A percentile compares a stretch with the other conserved stretches of the same genome.
Evolutionary conservation across 495 filamentous ascomycete species (phyloP).

Genomic region (Recurvomyces mirabilis): DNA sequence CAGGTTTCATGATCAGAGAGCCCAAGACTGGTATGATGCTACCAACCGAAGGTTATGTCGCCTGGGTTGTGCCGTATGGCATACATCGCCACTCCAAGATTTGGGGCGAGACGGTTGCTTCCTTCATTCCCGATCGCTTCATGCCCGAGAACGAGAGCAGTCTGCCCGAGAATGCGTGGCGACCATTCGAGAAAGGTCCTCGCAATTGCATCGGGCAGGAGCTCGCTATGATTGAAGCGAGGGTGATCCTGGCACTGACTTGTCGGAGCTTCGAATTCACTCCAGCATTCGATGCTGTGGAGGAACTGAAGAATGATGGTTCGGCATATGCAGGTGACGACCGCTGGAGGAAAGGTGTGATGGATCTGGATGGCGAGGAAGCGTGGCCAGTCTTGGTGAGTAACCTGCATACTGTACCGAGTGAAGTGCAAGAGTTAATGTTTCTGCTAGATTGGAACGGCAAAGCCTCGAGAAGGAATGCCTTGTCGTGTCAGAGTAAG

Average conservation of each 20-base stretch:
- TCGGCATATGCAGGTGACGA: no score
- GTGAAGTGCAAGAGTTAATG: no score
- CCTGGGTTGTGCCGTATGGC: slow-evolving; percentile 19
- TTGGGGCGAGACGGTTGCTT: slow-evolving; percentile 15
- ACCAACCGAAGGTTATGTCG: slow-evolving; percentile 25
- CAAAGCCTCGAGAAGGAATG: slow-evolving; percentile 12
- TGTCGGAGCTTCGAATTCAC: slow-evolving; percentile 22
- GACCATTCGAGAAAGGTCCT: slow-evolving; percentile 26
- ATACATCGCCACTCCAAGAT: slow-evolving; percentile 21
- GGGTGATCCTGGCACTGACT: slow-evolving; percentile 25
- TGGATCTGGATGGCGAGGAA: slow-evolving; percentile 7
- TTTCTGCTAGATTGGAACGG: no score
- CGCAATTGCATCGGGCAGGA: slow-evolving; percentile 32
- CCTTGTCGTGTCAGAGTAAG: slow-evolving; percentile 4
- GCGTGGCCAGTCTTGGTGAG: no score
- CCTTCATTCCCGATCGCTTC: slow-evolving; percentile 16
- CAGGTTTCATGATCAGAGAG: slow-evolving; percentile 20
- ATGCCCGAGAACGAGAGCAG: not conserved
- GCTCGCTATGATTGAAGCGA: slow-evolving; percentile 28
- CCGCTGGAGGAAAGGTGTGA: slow-evolving; percentile 8
- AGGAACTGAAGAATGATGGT: not conserved
- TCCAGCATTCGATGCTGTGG: slow-evolving; percentile 15
- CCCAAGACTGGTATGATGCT: slow-evolving; percentile 23
- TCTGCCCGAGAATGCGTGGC: slow-evolving; percentile 16
- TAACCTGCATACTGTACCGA: no score